These are phyloP conservation scores for Hemerocallis citrina DNA, from an alignment of 106 monocot genomes.

Conservation along the genomic window DNA sequence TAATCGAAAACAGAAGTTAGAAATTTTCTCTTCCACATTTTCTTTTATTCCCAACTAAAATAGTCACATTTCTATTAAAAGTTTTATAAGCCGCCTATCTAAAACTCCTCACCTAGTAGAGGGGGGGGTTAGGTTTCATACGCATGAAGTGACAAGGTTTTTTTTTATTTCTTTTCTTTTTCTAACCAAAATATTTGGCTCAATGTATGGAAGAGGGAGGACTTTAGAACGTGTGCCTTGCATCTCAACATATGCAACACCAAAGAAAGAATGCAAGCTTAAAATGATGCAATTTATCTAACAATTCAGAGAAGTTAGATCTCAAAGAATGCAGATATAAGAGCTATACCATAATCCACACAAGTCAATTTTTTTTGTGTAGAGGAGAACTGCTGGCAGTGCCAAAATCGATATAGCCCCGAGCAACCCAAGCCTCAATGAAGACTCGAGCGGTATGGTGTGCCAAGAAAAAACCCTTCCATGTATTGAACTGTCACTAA, in stretches of 20 bases:
- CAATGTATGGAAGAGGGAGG: too few species aligned
- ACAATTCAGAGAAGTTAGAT: background rate
- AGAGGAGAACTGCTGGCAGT: constrained; percentile 4
- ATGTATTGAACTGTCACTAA: constrained; percentile 13
- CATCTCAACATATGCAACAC: background rate
- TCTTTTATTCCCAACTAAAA: too few species aligned
- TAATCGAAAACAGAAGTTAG: too few species aligned
- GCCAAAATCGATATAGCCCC: background rate
- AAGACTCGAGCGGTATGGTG: background rate
- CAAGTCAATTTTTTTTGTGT: background rate
- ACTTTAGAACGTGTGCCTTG: too few species aligned
- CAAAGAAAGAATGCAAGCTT: background rate
- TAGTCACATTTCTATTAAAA: too few species aligned
- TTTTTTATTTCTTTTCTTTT: too few species aligned
- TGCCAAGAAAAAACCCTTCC: constrained; percentile 8
- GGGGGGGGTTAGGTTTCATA: too few species aligned
- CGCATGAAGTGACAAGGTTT: too few species aligned
- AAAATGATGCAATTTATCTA: too few species aligned
- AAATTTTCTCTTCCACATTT: too few species aligned
- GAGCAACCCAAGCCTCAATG: constrained; percentile 6
- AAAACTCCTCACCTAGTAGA: too few species aligned
- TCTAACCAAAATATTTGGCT: background rate
- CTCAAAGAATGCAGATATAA: background rate
- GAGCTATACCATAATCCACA: constrained; percentile 19
- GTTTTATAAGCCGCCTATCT: too few species aligned